Evolutionary conservation across 805 yeast genomes (phyloP), one percentile per base, ranked within the genome.

Genomic region (Isabelozyma pseudorhagii): DNA sequence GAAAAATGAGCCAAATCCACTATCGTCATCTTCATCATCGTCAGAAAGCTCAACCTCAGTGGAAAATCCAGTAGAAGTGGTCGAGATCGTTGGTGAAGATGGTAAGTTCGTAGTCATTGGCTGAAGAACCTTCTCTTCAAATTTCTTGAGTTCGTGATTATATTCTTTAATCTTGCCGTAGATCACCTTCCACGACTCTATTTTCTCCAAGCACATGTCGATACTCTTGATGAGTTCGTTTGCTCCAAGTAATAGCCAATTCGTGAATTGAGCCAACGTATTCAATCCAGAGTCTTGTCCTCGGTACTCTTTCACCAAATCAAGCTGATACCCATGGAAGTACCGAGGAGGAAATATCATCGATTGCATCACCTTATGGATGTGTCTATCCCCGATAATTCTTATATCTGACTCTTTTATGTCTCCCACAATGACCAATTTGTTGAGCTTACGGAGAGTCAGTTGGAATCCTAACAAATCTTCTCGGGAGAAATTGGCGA

Each of bases 401-500:
- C 55, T 47, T 2, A 62, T 25, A 55, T 78, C 83, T 4, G 62
- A 50, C 10, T 56, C 49, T 53, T 77, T 77, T 17, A 62, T 40
- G 4, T 67, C 67, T 11, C 57, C 59, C 42, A 77, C 67, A 9
- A 67, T 56, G 1, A 67, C 53, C 29, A 71, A 55, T 50, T 72
- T 75, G 52, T 69, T 70, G 27, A 81, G 57, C 48, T 60, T 68
- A 11, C 66, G 62, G 13, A 75, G 58, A 1, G 54, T 39, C 2
- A 43, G 50, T 15, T 62, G 57, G 49, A 72, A 72, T 4, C 55
- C 57, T 3, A 53, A 55, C 15, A 82, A 59, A 54, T 82, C 84
- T 8, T 66, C 63, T 18, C 63, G 48, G 0, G 85, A 75, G 51
- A 69, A 81, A 38, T 69, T 70, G 29, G 82, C 53, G 54, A 83